Evolutionary conservation across 2,329 filamentous ascomycete species (phyloP), one percentile per base, ranked within the genome.

Genomic region (Neonectria hederae): DNA sequence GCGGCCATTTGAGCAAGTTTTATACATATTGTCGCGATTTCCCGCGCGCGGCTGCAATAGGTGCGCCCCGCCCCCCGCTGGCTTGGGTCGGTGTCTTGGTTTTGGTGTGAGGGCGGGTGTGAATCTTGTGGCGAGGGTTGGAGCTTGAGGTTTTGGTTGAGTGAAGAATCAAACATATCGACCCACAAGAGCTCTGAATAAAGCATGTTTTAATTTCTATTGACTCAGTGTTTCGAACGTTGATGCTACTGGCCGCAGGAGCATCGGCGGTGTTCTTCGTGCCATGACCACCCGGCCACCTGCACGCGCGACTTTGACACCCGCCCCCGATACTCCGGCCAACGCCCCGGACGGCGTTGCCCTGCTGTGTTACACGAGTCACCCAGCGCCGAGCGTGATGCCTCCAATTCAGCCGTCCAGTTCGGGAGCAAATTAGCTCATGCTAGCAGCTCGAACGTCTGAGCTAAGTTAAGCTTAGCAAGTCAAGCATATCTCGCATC

Each of bases 1-100:
- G 79, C 76, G 79, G 70, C 66, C 69, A 76, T 80, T 80, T 80
- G 79, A 80, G 79, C 79, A 80, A 80, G 78, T 80, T 80, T 80
- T 78, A 73, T 69, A n/a, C n/a, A n/a, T n/a, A 67, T 61, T 42
- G 19, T 68, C 71, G 67, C 64, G 66, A 61, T 67, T 54, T 57
- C 63, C 43, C 40, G 38, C 52, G 42, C 30, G 52, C 48, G 59
- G 54, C 62, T 60, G 30, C 48, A 49, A 30, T 52, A 42, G 49
- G 48, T 24, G 32, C 38, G 35, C 43, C 62, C 65, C 63, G 30
- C 63, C 60, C 69, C 66, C 67, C 59, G 58, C 68, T 59, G 21
- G 42, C 53, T n/a, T 17, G 32, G 43, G n/a, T n/a, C 43, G 11
- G 45, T 32, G 28, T 28, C 11, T 32, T 53, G 46, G 17, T 9